Percentiles rank a stretch among this genome's conserved stretches.
Evolutionary conservation across 164 flowering plant species (phyloP).

Genomic region (Dillenia suffruticosa): DNA sequence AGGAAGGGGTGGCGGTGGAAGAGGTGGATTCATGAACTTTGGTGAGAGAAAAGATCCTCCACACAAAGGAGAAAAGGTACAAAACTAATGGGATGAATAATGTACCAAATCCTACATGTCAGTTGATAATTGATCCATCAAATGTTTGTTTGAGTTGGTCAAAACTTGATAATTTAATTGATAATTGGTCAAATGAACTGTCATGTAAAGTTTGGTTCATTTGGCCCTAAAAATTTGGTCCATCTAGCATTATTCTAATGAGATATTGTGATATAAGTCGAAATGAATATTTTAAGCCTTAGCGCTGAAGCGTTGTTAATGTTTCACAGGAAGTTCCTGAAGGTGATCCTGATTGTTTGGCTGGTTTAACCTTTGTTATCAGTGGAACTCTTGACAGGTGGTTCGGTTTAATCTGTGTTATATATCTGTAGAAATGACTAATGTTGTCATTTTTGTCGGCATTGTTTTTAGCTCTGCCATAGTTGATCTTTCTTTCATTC

Average conservation of each 20-base stretch:
- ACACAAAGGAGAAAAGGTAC: constrained; percentile 93
- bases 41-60: constrained; percentile 99
- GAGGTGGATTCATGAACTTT: constrained; percentile 92
- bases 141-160: neutral
- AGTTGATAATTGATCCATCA: neutral
- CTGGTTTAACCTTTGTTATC: constrained; percentile 89
- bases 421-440: too few relatives aligned
- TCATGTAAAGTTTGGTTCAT: too few relatives aligned
- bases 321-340: constrained; percentile 85
- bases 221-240: too few relatives aligned
- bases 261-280: too few relatives aligned
- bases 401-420: constrained; percentile 1
- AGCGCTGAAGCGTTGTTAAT: constrained; percentile 7
- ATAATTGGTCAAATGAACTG: too few relatives aligned
- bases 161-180: neutral
- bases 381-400: constrained; percentile 99
- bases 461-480: too few relatives aligned
- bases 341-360: constrained; percentile 82
- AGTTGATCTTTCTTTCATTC: too few relatives aligned
- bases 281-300: neutral
- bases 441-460: neutral
- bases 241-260: too few relatives aligned
- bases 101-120: too few relatives aligned
- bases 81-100: neutral
- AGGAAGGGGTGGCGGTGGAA: constrained; percentile 79